Conservation (phyloP, 306 rosid genomes). For the Mucuna pruriens region DNA sequence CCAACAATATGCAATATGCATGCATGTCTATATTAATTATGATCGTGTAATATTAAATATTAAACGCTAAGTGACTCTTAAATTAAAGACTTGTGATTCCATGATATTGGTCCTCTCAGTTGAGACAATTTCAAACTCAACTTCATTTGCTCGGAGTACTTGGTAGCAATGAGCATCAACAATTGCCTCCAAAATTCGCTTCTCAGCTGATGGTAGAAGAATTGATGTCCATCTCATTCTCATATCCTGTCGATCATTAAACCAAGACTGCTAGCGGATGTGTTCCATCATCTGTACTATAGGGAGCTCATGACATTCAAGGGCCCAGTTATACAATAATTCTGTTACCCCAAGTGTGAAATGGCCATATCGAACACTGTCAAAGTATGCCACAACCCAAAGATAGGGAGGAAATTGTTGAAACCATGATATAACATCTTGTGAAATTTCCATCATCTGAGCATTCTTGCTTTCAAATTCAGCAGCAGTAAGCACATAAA, state of each 20-base stretch:
- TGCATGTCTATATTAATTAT: too few species aligned
- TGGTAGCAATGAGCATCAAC: conserved; percentile 96
- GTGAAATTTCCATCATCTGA: conserved; percentile 93
- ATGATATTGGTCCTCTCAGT: conserved; percentile 97
- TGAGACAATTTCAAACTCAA: conserved; percentile 97
- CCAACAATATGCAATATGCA: too few species aligned
- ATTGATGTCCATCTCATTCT: conserved; percentile 85
- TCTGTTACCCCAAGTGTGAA: conserved; percentile 90
- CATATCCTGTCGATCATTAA: conserved; percentile 71
- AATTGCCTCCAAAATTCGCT: conserved; percentile 82
- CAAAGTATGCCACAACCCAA: conserved; percentile 98
- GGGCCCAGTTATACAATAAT: conserved; percentile 96
- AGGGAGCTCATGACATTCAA: conserved; percentile 97
- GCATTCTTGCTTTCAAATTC: conserved; percentile 88
- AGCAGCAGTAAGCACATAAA: conserved; percentile 90
- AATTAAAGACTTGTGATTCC: too few species aligned
- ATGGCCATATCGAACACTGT: conserved; percentile 94
- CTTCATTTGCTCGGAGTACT: conserved; percentile 96
- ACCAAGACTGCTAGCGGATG: conserved; percentile 83
- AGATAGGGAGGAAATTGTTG: conserved; percentile 89
- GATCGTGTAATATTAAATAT: too few species aligned
- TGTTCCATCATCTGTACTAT: conserved; percentile 97
- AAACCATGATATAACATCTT: conserved; percentile 83
- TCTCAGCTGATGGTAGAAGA: conserved; percentile 96
- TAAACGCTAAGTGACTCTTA: too few species aligned